These are phyloP conservation scores for Spencermartinsiella europaea DNA, from an alignment of 805 yeast genomes.

Conservation along the genomic window DNA sequence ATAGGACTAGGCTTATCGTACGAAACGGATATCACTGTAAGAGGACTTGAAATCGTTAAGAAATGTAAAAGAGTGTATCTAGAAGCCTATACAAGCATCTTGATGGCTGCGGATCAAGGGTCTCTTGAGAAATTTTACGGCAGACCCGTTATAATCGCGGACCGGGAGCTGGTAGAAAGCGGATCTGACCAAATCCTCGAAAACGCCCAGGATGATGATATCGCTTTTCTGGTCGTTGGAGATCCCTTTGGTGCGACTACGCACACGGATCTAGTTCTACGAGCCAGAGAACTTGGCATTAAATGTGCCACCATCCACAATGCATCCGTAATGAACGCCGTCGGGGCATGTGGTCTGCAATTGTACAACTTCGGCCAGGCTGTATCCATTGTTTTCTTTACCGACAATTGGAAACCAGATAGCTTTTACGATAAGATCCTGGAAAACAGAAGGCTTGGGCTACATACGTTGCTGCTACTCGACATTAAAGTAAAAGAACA, in stretches of 20 bases:
- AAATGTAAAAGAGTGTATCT: slow-evolving; percentile 85
- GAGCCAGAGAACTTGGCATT: slow-evolving; percentile 84
- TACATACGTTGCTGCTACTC: slow-evolving; percentile 81
- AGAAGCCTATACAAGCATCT: slow-evolving; percentile 91
- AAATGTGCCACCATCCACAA: slow-evolving; percentile 81
- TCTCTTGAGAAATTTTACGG: slow-evolving; percentile 82
- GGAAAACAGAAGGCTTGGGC: slow-evolving; percentile 86
- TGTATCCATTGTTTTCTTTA: slow-evolving; percentile 92
- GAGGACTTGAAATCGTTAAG: slow-evolving; percentile 82
- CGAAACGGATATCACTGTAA: slow-evolving; percentile 85
- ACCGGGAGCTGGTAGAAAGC: slow-evolving; percentile 88
- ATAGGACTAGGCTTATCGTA: slow-evolving; percentile 90
- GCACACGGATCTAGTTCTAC: slow-evolving; percentile 85
- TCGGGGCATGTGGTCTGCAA: slow-evolving; percentile 96
- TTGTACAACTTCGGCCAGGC: slow-evolving; percentile 95
- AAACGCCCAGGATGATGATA: slow-evolving; percentile 72
- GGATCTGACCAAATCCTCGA: slow-evolving; percentile 79
- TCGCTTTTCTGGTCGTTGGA: slow-evolving; percentile 94
- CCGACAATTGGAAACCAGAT: slow-evolving; percentile 95
- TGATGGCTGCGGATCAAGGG: slow-evolving; percentile 83
- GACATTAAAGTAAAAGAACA: slow-evolving; percentile 98
- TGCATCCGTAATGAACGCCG: slow-evolving; percentile 97
- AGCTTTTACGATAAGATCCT: slow-evolving; percentile 82
- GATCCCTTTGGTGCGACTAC: slow-evolving; percentile 99
- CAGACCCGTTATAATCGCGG: slow-evolving; percentile 79